A percentile compares a stretch with the other conserved stretches of the same genome.
These are phyloP conservation scores for Chaetomium fimeti DNA, from an alignment of 495 filamentous ascomycete genomes.

Conservation along the genomic window DNA sequence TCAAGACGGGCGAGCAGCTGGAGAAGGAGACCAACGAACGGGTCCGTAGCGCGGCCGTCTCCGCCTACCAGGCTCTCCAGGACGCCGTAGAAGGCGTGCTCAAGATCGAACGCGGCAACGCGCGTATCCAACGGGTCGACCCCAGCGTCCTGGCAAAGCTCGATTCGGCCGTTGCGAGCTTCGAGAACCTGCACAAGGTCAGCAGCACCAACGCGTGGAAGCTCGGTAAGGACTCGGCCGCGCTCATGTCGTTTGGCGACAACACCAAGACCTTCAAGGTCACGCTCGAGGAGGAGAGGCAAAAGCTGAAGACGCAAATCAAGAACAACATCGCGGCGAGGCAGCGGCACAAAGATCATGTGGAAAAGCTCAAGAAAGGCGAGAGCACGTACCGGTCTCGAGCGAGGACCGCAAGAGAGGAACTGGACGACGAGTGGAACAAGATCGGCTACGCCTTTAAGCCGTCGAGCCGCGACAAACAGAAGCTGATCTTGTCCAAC, in stretches of 20 bases:
- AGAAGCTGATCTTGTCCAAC: background rate
- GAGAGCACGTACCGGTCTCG: background rate
- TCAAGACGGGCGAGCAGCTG: slow-evolving; percentile 4
- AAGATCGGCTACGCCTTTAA: background rate
- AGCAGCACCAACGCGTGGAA: slow-evolving; percentile 5
- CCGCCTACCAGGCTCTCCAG: background rate
- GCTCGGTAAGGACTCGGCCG: background rate
- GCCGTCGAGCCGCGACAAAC: background rate
- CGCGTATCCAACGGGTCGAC: background rate
- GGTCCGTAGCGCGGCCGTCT: background rate
- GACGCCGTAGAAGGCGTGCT: background rate
- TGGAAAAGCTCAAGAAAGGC: background rate
- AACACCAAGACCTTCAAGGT: background rate
- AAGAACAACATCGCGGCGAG: background rate
- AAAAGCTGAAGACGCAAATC: background rate
- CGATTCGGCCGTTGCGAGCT: background rate
- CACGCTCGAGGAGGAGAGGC: background rate
- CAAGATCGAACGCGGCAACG: background rate
- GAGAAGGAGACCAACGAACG: background rate
- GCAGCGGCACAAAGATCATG: background rate
- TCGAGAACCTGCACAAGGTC: background rate
- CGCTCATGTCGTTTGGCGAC: slow-evolving; percentile 4
- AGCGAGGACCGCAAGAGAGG: background rate
- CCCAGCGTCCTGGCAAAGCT: background rate
- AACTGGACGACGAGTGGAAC: background rate